phyloP scores from a whole-genome alignment of 352 stramenopile species.

The Elongisporangium senticosum region DNA sequence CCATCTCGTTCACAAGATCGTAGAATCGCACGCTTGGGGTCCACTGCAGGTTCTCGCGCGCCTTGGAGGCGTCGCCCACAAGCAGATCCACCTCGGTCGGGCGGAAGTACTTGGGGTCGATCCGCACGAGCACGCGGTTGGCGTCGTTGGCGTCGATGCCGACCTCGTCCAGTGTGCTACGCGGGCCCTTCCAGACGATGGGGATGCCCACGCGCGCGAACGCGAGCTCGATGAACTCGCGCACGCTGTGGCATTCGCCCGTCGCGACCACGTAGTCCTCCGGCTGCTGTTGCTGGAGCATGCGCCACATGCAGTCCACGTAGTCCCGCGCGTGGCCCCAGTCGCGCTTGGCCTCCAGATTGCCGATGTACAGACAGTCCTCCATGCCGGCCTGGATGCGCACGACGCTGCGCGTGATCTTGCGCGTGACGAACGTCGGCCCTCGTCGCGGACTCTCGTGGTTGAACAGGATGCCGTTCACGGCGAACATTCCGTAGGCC shows the following conservation, averaged over 20 bases:
- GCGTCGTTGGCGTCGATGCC: constrained; percentile 89
- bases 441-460: constrained; percentile 97
- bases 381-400: constrained; percentile 90
- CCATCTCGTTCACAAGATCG: constrained; percentile 96
- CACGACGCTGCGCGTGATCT: constrained; percentile 96
- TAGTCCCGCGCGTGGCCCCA: constrained; percentile 99
- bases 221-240: constrained; percentile 97
- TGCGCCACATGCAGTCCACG: constrained; percentile 99
- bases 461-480: constrained; percentile 99
- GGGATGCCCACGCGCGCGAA: constrained; percentile 87
- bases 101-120: constrained; percentile 97
- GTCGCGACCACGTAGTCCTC: constrained; percentile 89
- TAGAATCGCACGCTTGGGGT: constrained; percentile 88
- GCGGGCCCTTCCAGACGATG: constrained; percentile 90
- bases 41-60: constrained; percentile 90
- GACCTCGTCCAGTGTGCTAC: constrained; percentile 90
- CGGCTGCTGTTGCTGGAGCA: constrained; percentile 88
- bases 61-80: constrained; percentile 94
- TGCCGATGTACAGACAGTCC: constrained; percentile 96
- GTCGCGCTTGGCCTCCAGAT: constrained; percentile 97
- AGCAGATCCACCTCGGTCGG: constrained; percentile 98
- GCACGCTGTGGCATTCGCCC: constrained; percentile 96
- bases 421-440: constrained; percentile 98
- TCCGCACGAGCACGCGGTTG: constrained; percentile 88
- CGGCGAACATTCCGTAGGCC: constrained; percentile 92